Base-by-base conservation (phyloP, 2,329 filamentous ascomycete genomes). In the Domatiomyces globalis region DNA sequence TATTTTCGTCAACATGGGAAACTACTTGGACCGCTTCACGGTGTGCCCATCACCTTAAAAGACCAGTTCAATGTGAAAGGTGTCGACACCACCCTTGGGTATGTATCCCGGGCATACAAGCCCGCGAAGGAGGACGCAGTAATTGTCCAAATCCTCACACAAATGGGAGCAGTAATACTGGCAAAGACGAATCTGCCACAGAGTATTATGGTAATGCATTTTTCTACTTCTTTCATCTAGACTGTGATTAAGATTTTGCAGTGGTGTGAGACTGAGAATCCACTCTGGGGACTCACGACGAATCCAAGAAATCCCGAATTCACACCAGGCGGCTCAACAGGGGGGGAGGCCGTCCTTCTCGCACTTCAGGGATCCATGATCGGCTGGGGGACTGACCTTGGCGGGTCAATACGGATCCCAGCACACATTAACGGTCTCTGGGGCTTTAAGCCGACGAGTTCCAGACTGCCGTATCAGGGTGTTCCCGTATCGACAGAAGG, bases 31-130 rank as follows among this genome's bases (percentile, higher is more conserved):
- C 68, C 73, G 18, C 57, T 75, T 9, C 77, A 77, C 61, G 77
- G 75, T 0, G 62, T 80, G 2, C 76, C 76, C 0, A 68, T 80
- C 50, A 73, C 70, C 5, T 58, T 80, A 10, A 83, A 83, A 61
- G 80, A 83, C 49, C 77, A 78, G 12, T 83, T 82, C 63, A 74
- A 81, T 20, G 67, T 83, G 43, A 73, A 73, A 52, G 78, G 76
- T 1, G 62, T 72, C 2, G 76, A 81, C 49, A 73, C 73, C 0
- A 80, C 79, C 0, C 64, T 82, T 2, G 79, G 79, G 5, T 81
- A 81, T 56, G 53, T 55, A 1, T 25, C 22, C 6, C 46, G 54
- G 33, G 49, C 55, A 6, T 56, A 53, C 22, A 61, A 69, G 1
- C 75, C 75, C 0, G 75, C 76, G 1, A 51, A 54, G 0, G 66